These are phyloP conservation scores for Closterium sp. DNA, from an alignment of 139 green algal genomes.

Conservation along the genomic window DNA sequence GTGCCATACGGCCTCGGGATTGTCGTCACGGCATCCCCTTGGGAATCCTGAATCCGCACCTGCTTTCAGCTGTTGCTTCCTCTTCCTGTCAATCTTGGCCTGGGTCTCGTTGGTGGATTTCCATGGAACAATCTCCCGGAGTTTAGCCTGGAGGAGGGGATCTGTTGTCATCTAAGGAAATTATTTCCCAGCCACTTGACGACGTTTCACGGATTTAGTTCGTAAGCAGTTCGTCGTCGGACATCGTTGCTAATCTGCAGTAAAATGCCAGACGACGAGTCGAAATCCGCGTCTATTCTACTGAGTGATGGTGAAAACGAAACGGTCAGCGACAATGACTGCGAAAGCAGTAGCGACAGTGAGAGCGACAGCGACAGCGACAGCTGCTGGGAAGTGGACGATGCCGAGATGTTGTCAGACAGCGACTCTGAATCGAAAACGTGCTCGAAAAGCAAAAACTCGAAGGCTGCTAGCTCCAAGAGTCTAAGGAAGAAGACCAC, in stretches of 20 bases:
- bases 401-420: not conserved
- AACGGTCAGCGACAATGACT: not conserved
- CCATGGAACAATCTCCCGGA: too few species aligned
- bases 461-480: not conserved
- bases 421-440: not conserved
- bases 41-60: too few species aligned
- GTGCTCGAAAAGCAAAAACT: not conserved
- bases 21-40: not conserved
- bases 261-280: not conserved
- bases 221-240: too few species aligned
- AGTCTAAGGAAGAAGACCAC: not conserved
- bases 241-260: not conserved
- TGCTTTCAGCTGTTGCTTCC: not conserved
- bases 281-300: not conserved
- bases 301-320: not conserved
- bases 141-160: too few species aligned
- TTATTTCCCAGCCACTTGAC: too few species aligned
- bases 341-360: not conserved
- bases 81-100: not conserved
- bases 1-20: not conserved
- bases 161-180: too few species aligned
- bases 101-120: too few species aligned
- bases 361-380: not conserved
- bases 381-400: not conserved
- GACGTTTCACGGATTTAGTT: too few species aligned